Evolutionary conservation across 805 yeast species (phyloP), one percentile per base, ranked within the genome.

Genomic region (Torulaspora quercuum): DNA sequence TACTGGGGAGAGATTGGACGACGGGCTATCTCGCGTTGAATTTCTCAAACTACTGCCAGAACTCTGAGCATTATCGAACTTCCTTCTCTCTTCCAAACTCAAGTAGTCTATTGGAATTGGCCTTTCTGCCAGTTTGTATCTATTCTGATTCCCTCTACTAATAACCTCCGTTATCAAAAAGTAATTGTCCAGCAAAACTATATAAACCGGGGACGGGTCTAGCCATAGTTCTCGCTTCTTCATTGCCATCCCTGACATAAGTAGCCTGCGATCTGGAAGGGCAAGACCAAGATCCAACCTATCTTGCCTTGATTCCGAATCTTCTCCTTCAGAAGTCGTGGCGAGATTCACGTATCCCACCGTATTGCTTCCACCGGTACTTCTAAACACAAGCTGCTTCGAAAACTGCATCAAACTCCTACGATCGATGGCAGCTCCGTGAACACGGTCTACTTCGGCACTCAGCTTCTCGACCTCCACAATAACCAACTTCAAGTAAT

Each of bases 111-210:
- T 65, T 0, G 83, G 80, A 7, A 79, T 73, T 1, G 86, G 85
- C 28, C 67, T 67, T 48, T 78, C 85, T 7, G 67, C 53, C 0
- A 79, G 69, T 45, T 68, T 69, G 29, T 54, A 68, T 11, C 47
- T 49, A 23, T 50, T 59, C 8, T 48, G 48, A 7, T 56, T 43
- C 6, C 65, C 72, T 29, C 69, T 72, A 6, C 66, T 65, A 2
- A 72, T 57, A 30, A 68, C 69, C 25, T 85, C 80, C 1, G 85
- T 79, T 1, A 86, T 70, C 20, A 86, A 52, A 28, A 86, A 59
- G 48, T 70, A 83, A 50, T 86, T 83, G 53, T 86, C 95, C 35
- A 86, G 60, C 18, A 86, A 60, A 12, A 84, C 74, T 15, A 82
- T 49, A 45, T 75, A 68, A 1, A 67, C 60, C 0, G 70, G 64